A percentile compares a stretch with the other conserved stretches of the same genome.
phyloP scores from a whole-genome alignment of 495 filamentous ascomycete species.

The Cercophora sp. region DNA sequence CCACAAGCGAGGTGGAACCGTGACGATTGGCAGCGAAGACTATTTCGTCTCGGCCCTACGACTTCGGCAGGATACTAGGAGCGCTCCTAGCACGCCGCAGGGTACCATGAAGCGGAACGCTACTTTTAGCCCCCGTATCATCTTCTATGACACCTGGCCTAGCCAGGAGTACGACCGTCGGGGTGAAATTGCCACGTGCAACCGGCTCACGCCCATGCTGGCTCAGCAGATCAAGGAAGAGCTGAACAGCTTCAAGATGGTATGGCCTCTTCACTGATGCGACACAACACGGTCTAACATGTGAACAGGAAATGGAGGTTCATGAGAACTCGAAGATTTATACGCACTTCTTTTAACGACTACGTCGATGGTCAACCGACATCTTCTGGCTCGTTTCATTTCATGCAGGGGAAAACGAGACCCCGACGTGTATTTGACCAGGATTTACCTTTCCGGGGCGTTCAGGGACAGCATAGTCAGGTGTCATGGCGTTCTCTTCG shows the following conservation, averaged over 20 bases:
- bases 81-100: slow-evolving; percentile 72
- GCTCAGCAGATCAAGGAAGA: slow-evolving; percentile 99
- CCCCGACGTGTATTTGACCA: slow-evolving; percentile 37
- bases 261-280: slow-evolving; percentile 38
- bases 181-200: slow-evolving; percentile 96
- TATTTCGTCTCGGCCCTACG: slow-evolving; percentile 79
- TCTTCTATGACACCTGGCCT: slow-evolving; percentile 95
- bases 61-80: slow-evolving; percentile 64
- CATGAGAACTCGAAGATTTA: slow-evolving; percentile 98
- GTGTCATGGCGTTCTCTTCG: slow-evolving; percentile 47
- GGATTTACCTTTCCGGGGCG: slow-evolving; percentile 36
- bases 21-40: slow-evolving; percentile 75
- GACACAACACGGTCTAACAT: slow-evolving; percentile 22
- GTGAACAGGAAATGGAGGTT: slow-evolving; percentile 92
- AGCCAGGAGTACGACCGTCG: slow-evolving; percentile 92
- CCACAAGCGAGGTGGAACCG: slow-evolving; percentile 58
- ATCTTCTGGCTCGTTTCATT: slow-evolving; percentile 33
- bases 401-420: slow-evolving; percentile 20
- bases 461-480: slow-evolving; percentile 45
- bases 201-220: slow-evolving; percentile 91
- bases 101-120: slow-evolving; percentile 65
- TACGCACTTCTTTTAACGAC: slow-evolving; percentile 93
- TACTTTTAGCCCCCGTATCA: slow-evolving; percentile 86
- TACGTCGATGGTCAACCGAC: slow-evolving; percentile 24
- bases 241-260: slow-evolving; percentile 99